Conservation (phyloP, 73 alveolate species). For the Paramecium pentaurelia region DNA sequence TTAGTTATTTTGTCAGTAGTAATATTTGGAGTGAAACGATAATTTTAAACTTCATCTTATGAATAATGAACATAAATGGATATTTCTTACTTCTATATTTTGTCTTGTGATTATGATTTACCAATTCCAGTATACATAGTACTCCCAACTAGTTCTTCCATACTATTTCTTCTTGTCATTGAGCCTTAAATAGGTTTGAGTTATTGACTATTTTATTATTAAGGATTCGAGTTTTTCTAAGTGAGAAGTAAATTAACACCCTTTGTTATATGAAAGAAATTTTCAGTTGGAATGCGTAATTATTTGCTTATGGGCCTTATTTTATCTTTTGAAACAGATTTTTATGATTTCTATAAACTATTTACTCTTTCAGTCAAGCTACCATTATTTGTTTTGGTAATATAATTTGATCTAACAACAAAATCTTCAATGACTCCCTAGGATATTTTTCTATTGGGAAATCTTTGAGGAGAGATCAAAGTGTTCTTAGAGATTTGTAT, state of each 20-base stretch:
- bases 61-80: neutral
- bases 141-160: neutral
- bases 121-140: neutral
- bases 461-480: neutral
- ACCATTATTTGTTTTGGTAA: conserved; percentile 12
- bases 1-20: neutral
- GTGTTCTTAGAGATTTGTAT: neutral
- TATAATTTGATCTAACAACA: neutral
- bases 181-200: neutral
- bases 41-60: neutral
- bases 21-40: neutral
- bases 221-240: neutral
- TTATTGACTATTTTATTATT: neutral
- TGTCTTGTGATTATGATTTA: conserved; percentile 12
- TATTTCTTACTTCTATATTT: neutral
- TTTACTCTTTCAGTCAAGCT: conserved; percentile 29
- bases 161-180: conserved; percentile 19
- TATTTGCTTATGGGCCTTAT: neutral
- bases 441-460: neutral
- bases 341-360: conserved; percentile 11
- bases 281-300: conserved; percentile 42
- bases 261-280: neutral
- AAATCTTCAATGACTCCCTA: neutral
- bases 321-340: conserved; percentile 13
- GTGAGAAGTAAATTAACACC: neutral